These are phyloP conservation scores for Venturia nashicola DNA, from an alignment of 2,329 filamentous ascomycete genomes.

Conservation along the genomic window DNA sequence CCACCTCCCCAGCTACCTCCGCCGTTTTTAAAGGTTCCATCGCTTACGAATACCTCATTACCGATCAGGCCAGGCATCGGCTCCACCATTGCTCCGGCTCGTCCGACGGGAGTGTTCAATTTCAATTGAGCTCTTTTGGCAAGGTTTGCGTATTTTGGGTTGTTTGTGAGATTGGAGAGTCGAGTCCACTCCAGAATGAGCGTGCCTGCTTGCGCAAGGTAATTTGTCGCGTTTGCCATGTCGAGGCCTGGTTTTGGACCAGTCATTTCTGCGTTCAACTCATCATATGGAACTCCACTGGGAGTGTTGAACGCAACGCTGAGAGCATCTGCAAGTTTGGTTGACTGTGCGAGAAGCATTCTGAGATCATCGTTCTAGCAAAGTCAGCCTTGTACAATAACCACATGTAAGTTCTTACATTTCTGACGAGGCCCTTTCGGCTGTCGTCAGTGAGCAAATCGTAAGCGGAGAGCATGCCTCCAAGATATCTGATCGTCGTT, in stretches of 20 bases:
- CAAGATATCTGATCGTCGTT: slow-evolving; percentile 80
- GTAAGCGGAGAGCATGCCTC: slow-evolving; percentile 60
- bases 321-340: slow-evolving; percentile 56
- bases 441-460: slow-evolving; percentile 46
- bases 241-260: slow-evolving; percentile 41
- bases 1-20: slow-evolving; percentile 66
- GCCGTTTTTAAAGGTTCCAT: slow-evolving; percentile 55
- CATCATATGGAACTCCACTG: slow-evolving; percentile 62
- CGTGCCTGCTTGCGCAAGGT: slow-evolving; percentile 64
- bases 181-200: slow-evolving; percentile 75
- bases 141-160: slow-evolving; percentile 53
- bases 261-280: slow-evolving; percentile 33
- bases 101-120: slow-evolving; percentile 54
- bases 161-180: slow-evolving; percentile 61
- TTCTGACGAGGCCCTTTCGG: slow-evolving; percentile 49
- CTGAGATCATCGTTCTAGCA: slow-evolving; percentile 34
- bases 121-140: slow-evolving; percentile 56
- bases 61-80: slow-evolving; percentile 71
- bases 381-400: not conserved
- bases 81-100: slow-evolving; percentile 53
- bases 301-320: slow-evolving; percentile 68
- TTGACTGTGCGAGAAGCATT: slow-evolving; percentile 52
- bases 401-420: slow-evolving; percentile 20
- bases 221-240: slow-evolving; percentile 54
- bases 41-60: slow-evolving; percentile 48